Conservation (phyloP, 2,329 filamentous ascomycete species). For the Tolypocladium capitatum region DNA sequence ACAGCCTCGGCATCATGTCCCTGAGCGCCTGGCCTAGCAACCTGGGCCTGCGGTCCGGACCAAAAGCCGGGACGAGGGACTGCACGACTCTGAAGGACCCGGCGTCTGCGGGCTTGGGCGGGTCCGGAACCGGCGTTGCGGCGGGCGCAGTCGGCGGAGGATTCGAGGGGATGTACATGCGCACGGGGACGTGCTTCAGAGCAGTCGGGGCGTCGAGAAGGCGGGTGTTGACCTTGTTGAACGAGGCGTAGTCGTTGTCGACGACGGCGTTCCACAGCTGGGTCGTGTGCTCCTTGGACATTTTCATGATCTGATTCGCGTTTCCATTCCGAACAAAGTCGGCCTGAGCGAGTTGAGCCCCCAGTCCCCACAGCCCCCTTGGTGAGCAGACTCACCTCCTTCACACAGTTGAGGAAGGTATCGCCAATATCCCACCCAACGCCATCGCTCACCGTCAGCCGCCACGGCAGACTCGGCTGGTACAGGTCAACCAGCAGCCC, state of each 20-base stretch:
- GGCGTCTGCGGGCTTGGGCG: conserved; percentile 12
- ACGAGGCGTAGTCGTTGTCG: conserved; percentile 61
- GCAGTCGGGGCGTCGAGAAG: conserved; percentile 64
- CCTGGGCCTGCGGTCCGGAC: conserved; percentile 24
- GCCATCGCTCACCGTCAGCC: conserved; percentile 39
- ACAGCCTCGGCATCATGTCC: conserved; percentile 61
- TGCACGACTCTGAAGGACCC: conserved; percentile 63
- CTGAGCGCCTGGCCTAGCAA: conserved; percentile 66
- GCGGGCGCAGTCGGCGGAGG: conserved; percentile 25
- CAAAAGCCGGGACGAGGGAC: conserved; percentile 47
- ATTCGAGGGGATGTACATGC: conserved; percentile 67
- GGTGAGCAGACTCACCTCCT: conserved; percentile 34
- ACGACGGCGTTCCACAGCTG: conserved; percentile 71
- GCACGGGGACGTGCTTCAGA: conserved; percentile 73
- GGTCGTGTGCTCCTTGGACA: conserved; percentile 73
- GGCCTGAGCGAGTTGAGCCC: conserved; percentile 32
- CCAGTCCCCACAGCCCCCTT: background rate
- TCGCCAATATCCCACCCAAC: conserved; percentile 46
- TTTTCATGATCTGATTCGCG: conserved; percentile 77
- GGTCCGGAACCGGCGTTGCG: background rate
- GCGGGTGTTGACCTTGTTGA: conserved; percentile 59
- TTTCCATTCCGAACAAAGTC: conserved; percentile 82
- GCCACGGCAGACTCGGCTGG: conserved; percentile 40
- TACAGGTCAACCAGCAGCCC: conserved; percentile 45
- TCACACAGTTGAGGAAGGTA: conserved; percentile 51